phyloP scores from a whole-genome alignment of 2,329 filamentous ascomycete genomes.

The Epichloe coenophiala region DNA sequence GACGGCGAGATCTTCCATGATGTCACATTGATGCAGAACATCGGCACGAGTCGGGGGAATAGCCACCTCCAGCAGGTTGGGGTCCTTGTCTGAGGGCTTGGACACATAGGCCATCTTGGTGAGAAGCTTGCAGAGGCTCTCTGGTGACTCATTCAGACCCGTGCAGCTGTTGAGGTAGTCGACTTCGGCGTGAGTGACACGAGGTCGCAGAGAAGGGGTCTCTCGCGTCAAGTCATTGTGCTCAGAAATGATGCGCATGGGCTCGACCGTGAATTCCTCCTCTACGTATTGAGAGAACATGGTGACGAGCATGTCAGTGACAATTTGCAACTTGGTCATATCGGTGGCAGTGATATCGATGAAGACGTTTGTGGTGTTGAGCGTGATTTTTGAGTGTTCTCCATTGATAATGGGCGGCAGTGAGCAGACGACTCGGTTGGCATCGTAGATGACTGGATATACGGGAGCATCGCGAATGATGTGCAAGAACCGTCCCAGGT shows the following conservation, averaged over 20 bases:
- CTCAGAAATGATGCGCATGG: slow-evolving; percentile 79
- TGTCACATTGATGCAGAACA: slow-evolving; percentile 89
- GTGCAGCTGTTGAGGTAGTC: slow-evolving; percentile 92
- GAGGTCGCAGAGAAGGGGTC: slow-evolving; percentile 62
- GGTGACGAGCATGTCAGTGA: slow-evolving; percentile 86
- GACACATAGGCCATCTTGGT: slow-evolving; percentile 83
- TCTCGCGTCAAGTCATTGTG: slow-evolving; percentile 77
- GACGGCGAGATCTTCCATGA: slow-evolving; percentile 97
- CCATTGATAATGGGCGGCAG: slow-evolving; percentile 97
- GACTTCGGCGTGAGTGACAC: slow-evolving; percentile 68
- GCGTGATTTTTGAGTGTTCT: slow-evolving; percentile 88
- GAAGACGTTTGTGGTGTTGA: slow-evolving; percentile 85
- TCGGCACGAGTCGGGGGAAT: slow-evolving; percentile 91
- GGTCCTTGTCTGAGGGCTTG: slow-evolving; percentile 54
- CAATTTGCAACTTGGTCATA: slow-evolving; percentile 89
- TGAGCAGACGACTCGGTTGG: slow-evolving; percentile 76
- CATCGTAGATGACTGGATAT: slow-evolving; percentile 92
- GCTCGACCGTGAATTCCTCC: slow-evolving; percentile 85
- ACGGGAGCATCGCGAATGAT: slow-evolving; percentile 90
- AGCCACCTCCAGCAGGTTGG: slow-evolving; percentile 64
- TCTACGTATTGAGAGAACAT: slow-evolving; percentile 94
- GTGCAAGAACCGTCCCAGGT: slow-evolving; percentile 78
- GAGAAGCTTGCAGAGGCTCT: slow-evolving; percentile 65
- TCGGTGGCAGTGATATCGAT: slow-evolving; percentile 96
- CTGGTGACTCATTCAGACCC: slow-evolving; percentile 61